Base-by-base conservation (phyloP, 2,329 filamentous ascomycete genomes). In the Didymella segeticola region DNA sequence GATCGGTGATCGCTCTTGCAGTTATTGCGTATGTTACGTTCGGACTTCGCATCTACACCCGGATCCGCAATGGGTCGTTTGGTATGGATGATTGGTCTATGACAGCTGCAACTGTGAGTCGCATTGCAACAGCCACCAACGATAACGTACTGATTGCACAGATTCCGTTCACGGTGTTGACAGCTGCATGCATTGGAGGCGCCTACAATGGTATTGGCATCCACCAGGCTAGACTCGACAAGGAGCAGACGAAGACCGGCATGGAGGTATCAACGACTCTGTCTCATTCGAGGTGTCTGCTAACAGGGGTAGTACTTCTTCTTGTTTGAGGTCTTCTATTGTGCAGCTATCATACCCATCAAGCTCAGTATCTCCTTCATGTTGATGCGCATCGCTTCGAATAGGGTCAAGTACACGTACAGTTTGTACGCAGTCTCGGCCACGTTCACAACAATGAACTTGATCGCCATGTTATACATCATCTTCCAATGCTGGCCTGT, bases 361-460 rank as follows among this genome's bases (percentile, higher is more conserved):
- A 75, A 75, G 57, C 58, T 75, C n/a, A 69, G 66, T 55, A 74
- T 75, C 23, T 65, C 70, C 0, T 67, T 74, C 46, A 73, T 71
- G 68, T 56, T 74, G 43, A 67, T 71, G 31, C 69, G 72, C 8
- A 69, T 74, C 29, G 73, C 72, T 7, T 65, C 61, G 1, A 66
- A 63, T 8, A 67, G 62, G 36, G 63, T 59, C 27, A 50, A 49
- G 5, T 75, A 67, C 29, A 56, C 64, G 7, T 63, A 63, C 34
- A 60, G 57, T 12, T 61, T 72, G 8, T 75, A 69, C 39, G 57
- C 43, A 36, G 67, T 74, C 30, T 66, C 67, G 6, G 60, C 30
- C 7, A 59, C 73, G 19, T 73, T 72, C 43, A 64, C 67, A 4
- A 48, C 63, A 17, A 68, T 70, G 60, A 75, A 67, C 20, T 17